Percentiles rank a stretch among this genome's conserved stretches.
Conservation (phyloP, 495 filamentous ascomycete species). For the Trichoderma virens region DNA sequence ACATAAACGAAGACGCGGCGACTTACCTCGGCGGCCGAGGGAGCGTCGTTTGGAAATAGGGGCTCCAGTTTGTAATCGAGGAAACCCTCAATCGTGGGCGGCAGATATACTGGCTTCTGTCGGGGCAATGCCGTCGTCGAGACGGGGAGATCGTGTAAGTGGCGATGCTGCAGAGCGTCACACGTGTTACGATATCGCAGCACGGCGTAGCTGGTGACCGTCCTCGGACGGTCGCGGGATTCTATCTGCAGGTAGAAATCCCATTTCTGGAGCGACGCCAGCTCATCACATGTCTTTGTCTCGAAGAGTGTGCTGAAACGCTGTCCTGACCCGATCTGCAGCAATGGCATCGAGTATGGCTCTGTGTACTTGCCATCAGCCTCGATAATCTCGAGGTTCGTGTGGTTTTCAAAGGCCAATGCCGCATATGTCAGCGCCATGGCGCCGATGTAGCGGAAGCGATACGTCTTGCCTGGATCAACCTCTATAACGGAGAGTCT, state of each 20-base stretch:
- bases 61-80: conserved; percentile 49
- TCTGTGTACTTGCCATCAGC: conserved; percentile 52
- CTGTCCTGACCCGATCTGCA: conserved; percentile 50
- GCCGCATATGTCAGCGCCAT: conserved; percentile 44
- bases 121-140: conserved; percentile 14
- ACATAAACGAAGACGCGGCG: conserved; percentile 39
- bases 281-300: conserved; percentile 34
- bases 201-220: conserved; percentile 43
- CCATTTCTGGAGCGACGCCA: conserved; percentile 29
- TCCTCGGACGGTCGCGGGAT: conserved; percentile 37
- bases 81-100: conserved; percentile 34
- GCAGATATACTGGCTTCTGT: conserved; percentile 30
- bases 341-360: conserved; percentile 34
- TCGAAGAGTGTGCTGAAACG: conserved; percentile 47
- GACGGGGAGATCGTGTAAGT: conserved; percentile 1
- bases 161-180: not conserved
- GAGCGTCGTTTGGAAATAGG: conserved; percentile 31
- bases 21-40: conserved; percentile 44
- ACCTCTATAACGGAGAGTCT: conserved; percentile 44
- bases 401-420: conserved; percentile 45
- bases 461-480: conserved; percentile 50
- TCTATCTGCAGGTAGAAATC: conserved; percentile 51
- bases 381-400: conserved; percentile 42
- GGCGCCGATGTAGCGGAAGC: conserved; percentile 46
- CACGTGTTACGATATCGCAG: conserved; percentile 34